phyloP scores from a whole-genome alignment of 176 grass and related monocot species.

The Tillandsia leiboldiana region DNA sequence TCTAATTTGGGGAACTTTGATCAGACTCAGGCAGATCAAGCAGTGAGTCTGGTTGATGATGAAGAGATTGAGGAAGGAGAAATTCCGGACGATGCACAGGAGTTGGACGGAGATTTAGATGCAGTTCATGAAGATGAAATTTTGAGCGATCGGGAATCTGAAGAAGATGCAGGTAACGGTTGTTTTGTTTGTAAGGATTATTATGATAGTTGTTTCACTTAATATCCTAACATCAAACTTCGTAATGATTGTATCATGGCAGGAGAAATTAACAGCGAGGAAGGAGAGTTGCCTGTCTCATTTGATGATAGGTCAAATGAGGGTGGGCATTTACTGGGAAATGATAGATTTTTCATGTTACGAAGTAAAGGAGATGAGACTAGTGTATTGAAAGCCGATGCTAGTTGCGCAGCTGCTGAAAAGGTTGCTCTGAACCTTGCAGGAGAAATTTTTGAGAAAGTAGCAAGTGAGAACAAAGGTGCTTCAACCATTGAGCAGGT shows the following conservation, averaged over 20 bases:
- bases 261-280: too few species aligned
- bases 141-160: slow-evolving; percentile 30
- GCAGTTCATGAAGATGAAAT: slow-evolving; percentile 18
- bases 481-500: slow-evolving; percentile 25
- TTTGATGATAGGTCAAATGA: neutral
- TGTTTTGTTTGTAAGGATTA: slow-evolving; percentile 19
- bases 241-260: too few species aligned
- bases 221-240: too few species aligned
- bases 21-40: slow-evolving; percentile 2
- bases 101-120: slow-evolving; percentile 28
- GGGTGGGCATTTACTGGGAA: neutral
- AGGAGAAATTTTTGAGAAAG: slow-evolving; percentile 33
- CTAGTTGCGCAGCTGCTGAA: slow-evolving; percentile 8
- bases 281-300: too few species aligned
- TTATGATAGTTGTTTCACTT: neutral
- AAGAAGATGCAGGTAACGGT: slow-evolving; percentile 19
- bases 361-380: slow-evolving; percentile 19
- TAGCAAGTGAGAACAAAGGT: slow-evolving; percentile 34
- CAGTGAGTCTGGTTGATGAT: slow-evolving; percentile 4
- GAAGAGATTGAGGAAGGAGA: slow-evolving; percentile 75
- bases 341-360: slow-evolving; percentile 6
- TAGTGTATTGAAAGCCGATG: slow-evolving; percentile 8
- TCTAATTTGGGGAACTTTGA: slow-evolving; percentile 4
- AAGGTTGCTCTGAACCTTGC: slow-evolving; percentile 10
- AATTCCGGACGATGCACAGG: slow-evolving; percentile 57